Conservation (phyloP, 352 stramenopile genomes). For the Phytophthora podocarpi region DNA sequence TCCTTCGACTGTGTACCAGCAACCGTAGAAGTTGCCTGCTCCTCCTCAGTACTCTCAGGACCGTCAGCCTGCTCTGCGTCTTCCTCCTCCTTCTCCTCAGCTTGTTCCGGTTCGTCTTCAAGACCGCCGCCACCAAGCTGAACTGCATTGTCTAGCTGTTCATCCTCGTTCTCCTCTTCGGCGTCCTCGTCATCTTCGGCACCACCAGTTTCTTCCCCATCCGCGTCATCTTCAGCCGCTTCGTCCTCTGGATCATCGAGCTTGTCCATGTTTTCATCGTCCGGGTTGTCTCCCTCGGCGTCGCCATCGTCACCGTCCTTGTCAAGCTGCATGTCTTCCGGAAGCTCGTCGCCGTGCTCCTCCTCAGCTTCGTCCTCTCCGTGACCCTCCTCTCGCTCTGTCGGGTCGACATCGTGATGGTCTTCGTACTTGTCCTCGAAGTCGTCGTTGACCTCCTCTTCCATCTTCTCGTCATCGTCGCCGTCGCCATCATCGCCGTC, state of each 20-base stretch:
- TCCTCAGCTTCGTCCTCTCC: constrained; percentile 64
- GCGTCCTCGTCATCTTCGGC: constrained; percentile 57
- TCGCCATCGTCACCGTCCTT: constrained; percentile 55
- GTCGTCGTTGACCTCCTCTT: constrained; percentile 93
- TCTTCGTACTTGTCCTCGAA: constrained; percentile 89
- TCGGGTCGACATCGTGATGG: constrained; percentile 65
- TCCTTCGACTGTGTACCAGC: constrained; percentile 86
- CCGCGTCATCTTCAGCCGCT: constrained; percentile 35
- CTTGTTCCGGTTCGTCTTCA: constrained; percentile 77
- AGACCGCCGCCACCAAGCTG: constrained; percentile 74
- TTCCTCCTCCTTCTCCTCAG: constrained; percentile 63
- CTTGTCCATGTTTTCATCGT: constrained; percentile 62
- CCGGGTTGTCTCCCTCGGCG: constrained; percentile 43
- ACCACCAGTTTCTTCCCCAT: constrained; percentile 42
- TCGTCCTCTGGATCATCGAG: constrained; percentile 62
- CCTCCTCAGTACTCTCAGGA: constrained; percentile 43
- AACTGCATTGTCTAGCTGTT: constrained; percentile 68
- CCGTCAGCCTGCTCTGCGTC: constrained; percentile 65
- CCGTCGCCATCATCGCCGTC: constrained; percentile 45
- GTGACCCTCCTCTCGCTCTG: constrained; percentile 58
- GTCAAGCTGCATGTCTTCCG: constrained; percentile 89
- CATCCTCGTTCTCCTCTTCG: constrained; percentile 72
- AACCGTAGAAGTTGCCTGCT: constrained; percentile 62
- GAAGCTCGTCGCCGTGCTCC: constrained; percentile 74
- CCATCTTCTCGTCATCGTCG: constrained; percentile 55